A percentile compares a stretch with the other conserved stretches of the same genome.
phyloP scores from a whole-genome alignment of 805 yeast species.

The Allodekkera sacchari region DNA sequence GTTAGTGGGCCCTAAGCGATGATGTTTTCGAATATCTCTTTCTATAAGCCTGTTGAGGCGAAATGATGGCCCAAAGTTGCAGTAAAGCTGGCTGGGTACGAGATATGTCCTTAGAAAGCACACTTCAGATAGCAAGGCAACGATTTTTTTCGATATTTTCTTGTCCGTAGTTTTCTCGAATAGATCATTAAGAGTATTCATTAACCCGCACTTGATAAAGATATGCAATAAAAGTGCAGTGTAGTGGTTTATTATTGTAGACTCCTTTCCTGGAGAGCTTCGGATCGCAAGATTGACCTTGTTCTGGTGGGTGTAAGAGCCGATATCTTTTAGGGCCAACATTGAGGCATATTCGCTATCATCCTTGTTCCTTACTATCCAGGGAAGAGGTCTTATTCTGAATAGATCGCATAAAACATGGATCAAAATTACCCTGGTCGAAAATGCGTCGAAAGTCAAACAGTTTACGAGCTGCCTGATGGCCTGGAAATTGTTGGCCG shows the following conservation, averaged over 20 bases:
- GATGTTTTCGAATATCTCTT: conserved; percentile 19
- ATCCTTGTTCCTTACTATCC: conserved; percentile 25
- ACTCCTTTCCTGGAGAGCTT: conserved; percentile 31
- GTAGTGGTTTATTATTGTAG: conserved; percentile 49
- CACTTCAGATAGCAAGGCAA: conserved; percentile 56
- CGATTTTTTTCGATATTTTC: conserved; percentile 48
- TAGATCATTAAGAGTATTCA: conserved; percentile 37
- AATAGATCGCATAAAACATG: conserved; percentile 67
- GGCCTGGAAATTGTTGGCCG: conserved; percentile 46
- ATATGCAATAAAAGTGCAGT: conserved; percentile 51
- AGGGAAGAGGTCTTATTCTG: conserved; percentile 48
- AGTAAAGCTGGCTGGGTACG: conserved; percentile 40
- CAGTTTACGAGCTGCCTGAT: conserved; percentile 53
- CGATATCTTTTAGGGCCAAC: conserved; percentile 15
- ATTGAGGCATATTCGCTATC: conserved; percentile 7
- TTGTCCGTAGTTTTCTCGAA: conserved; percentile 28
- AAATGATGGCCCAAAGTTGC: conserved; percentile 17
- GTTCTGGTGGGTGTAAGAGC: conserved; percentile 8
- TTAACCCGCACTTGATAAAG: conserved; percentile 48
- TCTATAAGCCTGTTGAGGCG: conserved; percentile 21
- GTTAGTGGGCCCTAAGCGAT: conserved; percentile 11
- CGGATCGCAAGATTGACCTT: conserved; percentile 10
- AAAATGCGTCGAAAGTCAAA: conserved; percentile 48
- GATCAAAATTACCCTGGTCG: conserved; percentile 52
- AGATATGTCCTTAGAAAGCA: conserved; percentile 43